Percentiles rank a stretch among this genome's conserved stretches.
phyloP scores from a whole-genome alignment of 225 moss, liverwort and hornwort species.

The Physcomitrium patens region DNA sequence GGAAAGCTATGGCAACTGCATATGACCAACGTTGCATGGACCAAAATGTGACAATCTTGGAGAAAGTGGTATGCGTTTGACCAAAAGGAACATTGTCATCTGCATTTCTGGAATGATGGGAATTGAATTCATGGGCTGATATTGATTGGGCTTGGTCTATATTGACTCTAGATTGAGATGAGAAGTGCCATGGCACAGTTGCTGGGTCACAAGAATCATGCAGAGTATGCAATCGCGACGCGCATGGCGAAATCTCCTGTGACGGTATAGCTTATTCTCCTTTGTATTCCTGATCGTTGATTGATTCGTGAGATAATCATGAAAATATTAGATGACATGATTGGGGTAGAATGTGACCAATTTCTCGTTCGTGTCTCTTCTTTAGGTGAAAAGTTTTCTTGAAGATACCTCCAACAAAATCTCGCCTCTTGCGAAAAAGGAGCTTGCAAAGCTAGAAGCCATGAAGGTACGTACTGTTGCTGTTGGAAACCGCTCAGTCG shows the following conservation, averaged over 20 bases:
- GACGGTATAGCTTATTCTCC: slow-evolving; percentile 48
- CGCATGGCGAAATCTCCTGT: slow-evolving; percentile 93
- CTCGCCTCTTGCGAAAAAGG: slow-evolving; percentile 81
- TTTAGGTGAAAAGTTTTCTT: slow-evolving; percentile 83
- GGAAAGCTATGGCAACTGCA: slow-evolving; percentile 76
- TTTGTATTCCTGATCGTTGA: slow-evolving; percentile 14
- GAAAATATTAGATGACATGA: neutral
- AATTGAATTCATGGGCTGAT: neutral
- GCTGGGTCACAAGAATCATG: slow-evolving; percentile 92
- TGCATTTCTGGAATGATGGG: slow-evolving; percentile 2
- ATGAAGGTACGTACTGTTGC: slow-evolving; percentile 70
- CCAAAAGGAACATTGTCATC: neutral
- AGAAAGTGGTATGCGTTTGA: slow-evolving; percentile 82
- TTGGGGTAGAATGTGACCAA: neutral
- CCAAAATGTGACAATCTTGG: slow-evolving; percentile 88
- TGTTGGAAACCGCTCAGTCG: slow-evolving; percentile 8
- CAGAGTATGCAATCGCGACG: slow-evolving; percentile 86
- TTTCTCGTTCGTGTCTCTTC: neutral
- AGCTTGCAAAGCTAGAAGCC: slow-evolving; percentile 78
- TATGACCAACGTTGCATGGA: slow-evolving; percentile 92
- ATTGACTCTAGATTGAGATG: slow-evolving; percentile 67
- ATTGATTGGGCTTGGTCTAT: slow-evolving; percentile 30
- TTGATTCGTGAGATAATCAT: neutral
- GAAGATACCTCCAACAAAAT: slow-evolving; percentile 79
- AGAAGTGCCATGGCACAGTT: slow-evolving; percentile 92